Evolutionary conservation across 164 flowering plant genomes (phyloP).

Genomic region (Tinospora cordifolia): DNA sequence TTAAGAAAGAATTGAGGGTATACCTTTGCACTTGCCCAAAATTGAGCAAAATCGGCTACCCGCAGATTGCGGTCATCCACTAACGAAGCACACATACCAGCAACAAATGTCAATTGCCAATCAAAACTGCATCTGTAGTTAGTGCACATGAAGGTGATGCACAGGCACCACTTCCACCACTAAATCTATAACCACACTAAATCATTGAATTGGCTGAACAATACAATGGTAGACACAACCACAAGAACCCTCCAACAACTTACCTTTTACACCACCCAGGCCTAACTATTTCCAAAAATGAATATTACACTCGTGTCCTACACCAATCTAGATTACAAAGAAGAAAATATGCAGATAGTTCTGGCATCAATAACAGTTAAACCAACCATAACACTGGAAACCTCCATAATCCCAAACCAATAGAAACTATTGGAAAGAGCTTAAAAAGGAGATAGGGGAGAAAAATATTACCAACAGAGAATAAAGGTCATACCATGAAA

Average conservation of each 20-base stretch:
- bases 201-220: constrained; percentile 25
- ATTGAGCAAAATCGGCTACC: constrained; percentile 99
- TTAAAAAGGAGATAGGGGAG: background rate
- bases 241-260: constrained; percentile 16
- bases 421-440: constrained; percentile 12
- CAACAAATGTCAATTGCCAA: constrained; percentile 87
- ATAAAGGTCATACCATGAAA: background rate
- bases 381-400: constrained; percentile 10
- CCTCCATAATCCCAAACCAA: constrained; percentile 6
- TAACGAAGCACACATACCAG: constrained; percentile 93
- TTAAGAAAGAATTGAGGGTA: constrained; percentile 49
- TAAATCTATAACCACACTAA: constrained; percentile 44
- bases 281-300: constrained; percentile 6
- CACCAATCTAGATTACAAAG: constrained; percentile 8
- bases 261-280: constrained; percentile 12
- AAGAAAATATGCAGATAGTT: constrained; percentile 7
- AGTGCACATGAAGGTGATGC: constrained; percentile 82
- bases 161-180: constrained; percentile 63
- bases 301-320: constrained; percentile 5
- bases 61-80: constrained; percentile 99
- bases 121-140: constrained; percentile 91
- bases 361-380: constrained; percentile 11
- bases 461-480: background rate
- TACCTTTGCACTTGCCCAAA: constrained; percentile 99
- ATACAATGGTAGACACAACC: constrained; percentile 19